These are phyloP conservation scores for Erigeron canadensis DNA, from an alignment of 129 eudicot species.

Conservation along the genomic window DNA sequence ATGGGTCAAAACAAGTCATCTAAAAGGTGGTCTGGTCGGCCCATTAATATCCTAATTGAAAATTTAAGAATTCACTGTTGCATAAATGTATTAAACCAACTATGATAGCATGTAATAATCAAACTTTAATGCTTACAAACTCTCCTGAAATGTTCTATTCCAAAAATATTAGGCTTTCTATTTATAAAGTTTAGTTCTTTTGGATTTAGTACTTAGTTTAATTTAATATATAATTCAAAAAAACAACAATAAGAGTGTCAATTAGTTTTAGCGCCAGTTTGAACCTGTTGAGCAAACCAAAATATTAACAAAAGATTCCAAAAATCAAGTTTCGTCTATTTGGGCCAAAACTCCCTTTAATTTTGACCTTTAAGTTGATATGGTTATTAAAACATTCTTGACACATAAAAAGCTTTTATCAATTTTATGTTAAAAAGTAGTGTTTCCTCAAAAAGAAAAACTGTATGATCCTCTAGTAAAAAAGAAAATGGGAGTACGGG, in stretches of 20 bases:
- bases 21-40: not conserved
- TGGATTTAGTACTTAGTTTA: no score
- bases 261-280: not conserved
- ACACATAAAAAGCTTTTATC: not conserved
- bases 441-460: slow-evolving; percentile 2
- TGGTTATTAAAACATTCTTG: not conserved
- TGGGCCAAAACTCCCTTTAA: no score
- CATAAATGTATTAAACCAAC: not conserved
- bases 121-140: not conserved
- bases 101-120: not conserved
- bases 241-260: not conserved
- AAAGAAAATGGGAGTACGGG: not conserved
- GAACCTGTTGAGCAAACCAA: not conserved
- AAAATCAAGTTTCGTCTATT: not conserved
- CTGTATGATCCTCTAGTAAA: not conserved
- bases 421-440: not conserved
- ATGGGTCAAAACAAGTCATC: not conserved
- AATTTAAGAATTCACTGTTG: not conserved
- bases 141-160: not conserved
- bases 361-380: not conserved
- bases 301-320: not conserved
- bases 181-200: not conserved
- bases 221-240: no score
- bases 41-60: not conserved
- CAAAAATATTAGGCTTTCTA: not conserved